Conservation (phyloP, 2,329 filamentous ascomycete genomes). For the Xylaria sp. region DNA sequence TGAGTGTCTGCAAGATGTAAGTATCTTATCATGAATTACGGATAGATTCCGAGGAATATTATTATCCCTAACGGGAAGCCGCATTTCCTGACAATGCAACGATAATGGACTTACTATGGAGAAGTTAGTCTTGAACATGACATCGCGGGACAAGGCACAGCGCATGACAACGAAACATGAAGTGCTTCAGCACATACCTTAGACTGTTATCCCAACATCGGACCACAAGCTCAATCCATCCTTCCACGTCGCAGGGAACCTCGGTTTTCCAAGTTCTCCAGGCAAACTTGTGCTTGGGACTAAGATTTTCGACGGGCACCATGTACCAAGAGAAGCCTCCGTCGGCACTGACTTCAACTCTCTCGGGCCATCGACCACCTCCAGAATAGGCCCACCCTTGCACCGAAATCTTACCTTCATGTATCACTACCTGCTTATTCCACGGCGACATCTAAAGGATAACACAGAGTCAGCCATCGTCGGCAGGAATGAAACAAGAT, state of each 20-base stretch:
- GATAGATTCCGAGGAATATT: too few species aligned
- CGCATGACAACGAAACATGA: not conserved
- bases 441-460: conserved; percentile 64
- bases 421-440: conserved; percentile 69
- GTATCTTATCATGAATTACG: not conserved
- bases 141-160: not conserved
- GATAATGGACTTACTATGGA: conserved; percentile 19
- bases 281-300: conserved; percentile 69
- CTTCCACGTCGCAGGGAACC: conserved; percentile 70
- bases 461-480: not conserved
- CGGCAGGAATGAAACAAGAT: not conserved
- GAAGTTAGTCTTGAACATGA: conserved; percentile 3
- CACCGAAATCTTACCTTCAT: conserved; percentile 67
- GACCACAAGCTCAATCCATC: conserved; percentile 69
- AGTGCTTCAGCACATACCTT: conserved; percentile 24
- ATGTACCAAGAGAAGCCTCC: conserved; percentile 74
- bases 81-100: too few species aligned
- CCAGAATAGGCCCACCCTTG: conserved; percentile 70
- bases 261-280: conserved; percentile 74
- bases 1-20: conserved; percentile 64
- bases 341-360: conserved; percentile 72
- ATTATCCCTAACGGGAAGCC: too few species aligned
- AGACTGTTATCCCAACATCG: conserved; percentile 70
- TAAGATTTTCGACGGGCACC: conserved; percentile 69
- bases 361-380: conserved; percentile 68